A percentile compares a stretch with the other conserved stretches of the same genome.
Evolutionary conservation across 2,329 filamentous ascomycete genomes (phyloP).

Genomic region (Xylariaceae sp.): DNA sequence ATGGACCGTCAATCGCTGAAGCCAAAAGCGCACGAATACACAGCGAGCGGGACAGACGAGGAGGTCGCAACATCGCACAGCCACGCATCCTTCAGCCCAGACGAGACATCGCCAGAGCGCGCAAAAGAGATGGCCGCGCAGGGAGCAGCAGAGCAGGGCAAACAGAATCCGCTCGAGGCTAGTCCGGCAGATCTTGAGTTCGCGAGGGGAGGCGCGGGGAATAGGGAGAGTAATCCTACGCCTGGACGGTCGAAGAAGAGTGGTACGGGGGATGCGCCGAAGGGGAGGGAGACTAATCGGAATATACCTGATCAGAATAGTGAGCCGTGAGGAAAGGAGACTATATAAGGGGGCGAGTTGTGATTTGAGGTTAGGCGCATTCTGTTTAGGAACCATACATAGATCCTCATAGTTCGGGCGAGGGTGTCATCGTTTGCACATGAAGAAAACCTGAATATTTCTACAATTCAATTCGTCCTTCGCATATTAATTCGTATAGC

Average conservation of each 20-base stretch:
- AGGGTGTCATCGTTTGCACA: neutral
- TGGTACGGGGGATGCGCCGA: slow-evolving; percentile 23
- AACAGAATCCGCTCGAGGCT: slow-evolving; percentile 36
- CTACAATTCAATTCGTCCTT: neutral
- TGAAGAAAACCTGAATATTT: neutral
- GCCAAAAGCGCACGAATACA: slow-evolving; percentile 60
- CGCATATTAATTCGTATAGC: neutral
- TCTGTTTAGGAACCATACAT: neutral
- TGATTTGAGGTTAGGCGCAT: neutral
- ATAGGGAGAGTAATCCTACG: slow-evolving; percentile 29
- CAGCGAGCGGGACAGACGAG: slow-evolving; percentile 61
- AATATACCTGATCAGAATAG: slow-evolving; percentile 12
- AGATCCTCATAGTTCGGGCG: neutral
- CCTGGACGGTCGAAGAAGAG: slow-evolving; percentile 33
- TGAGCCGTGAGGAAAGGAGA: neutral
- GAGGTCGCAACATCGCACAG: slow-evolving; percentile 49
- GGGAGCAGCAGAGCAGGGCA: slow-evolving; percentile 31
- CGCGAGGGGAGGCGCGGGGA: slow-evolving; percentile 28
- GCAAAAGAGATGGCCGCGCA: slow-evolving; percentile 41
- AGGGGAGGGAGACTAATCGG: slow-evolving; percentile 31
- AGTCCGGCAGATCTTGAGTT: slow-evolving; percentile 43
- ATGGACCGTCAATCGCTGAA: slow-evolving; percentile 59
- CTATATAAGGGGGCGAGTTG: neutral
- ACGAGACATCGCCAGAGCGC: slow-evolving; percentile 60
- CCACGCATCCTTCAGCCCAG: slow-evolving; percentile 63